A percentile compares a stretch with the other conserved stretches of the same genome.
Conservation (phyloP, 176 grass and related monocot genomes). For the Lolium multiflorum region DNA sequence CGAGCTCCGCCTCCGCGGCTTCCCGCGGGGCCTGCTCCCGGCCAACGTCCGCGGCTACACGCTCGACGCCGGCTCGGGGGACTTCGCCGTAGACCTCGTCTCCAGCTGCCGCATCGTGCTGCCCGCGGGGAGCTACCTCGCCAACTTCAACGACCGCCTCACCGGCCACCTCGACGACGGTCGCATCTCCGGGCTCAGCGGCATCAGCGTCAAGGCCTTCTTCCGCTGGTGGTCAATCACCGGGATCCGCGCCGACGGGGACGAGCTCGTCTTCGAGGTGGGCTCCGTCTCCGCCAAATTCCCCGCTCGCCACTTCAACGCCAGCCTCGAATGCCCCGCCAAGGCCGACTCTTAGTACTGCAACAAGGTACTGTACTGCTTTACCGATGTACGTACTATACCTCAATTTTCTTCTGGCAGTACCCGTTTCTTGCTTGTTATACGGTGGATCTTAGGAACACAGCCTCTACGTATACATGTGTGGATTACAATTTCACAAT, state of each 20-base stretch:
- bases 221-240: conserved; percentile 71
- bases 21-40: conserved; percentile 60
- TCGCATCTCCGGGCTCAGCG: conserved; percentile 56
- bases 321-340: conserved; percentile 61
- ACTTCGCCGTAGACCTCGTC: conserved; percentile 52
- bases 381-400: neutral
- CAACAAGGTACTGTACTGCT: conserved; percentile 27
- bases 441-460: neutral
- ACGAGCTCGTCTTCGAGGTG: conserved; percentile 66
- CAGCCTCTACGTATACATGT: neutral
- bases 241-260: conserved; percentile 59
- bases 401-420: neutral
- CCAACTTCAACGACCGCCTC: conserved; percentile 52
- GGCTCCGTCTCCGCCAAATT: conserved; percentile 63
- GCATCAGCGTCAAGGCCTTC: conserved; percentile 66
- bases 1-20: conserved; percentile 56
- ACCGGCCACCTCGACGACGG: conserved; percentile 52
- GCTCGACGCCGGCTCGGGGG: conserved; percentile 50
- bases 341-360: conserved; percentile 34
- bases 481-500: neutral
- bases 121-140: conserved; percentile 61
- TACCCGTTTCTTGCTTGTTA: neutral
- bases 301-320: conserved; percentile 60
- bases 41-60: conserved; percentile 57
- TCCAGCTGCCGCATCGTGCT: conserved; percentile 62